A percentile compares a stretch with the other conserved stretches of the same genome.
phyloP scores from a whole-genome alignment of 2,329 filamentous ascomycete species.

The Paracoccidioides lutzii region DNA sequence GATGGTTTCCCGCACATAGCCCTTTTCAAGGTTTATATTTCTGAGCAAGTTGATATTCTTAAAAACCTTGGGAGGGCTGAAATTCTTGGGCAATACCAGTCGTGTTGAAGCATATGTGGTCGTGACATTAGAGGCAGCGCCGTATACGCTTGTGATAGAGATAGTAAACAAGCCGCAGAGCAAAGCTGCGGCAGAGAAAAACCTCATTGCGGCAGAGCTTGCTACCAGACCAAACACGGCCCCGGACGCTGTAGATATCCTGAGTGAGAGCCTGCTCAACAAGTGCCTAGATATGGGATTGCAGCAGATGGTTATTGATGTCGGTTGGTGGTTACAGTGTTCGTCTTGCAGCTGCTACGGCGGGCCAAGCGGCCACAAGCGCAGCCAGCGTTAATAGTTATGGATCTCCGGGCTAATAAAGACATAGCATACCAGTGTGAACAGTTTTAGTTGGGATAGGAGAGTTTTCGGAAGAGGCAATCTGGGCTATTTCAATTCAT shows the following conservation, averaged over 20 bases:
- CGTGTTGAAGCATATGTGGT: conserved; percentile 18
- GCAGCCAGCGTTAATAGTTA: neutral
- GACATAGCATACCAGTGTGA: neutral
- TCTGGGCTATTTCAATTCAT: neutral
- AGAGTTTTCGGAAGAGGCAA: neutral
- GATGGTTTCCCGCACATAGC: conserved; percentile 76
- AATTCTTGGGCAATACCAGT: conserved; percentile 35
- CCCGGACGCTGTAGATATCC: conserved; percentile 4
- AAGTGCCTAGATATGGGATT: neutral
- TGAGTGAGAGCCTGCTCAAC: neutral
- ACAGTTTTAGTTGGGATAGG: neutral
- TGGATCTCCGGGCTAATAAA: neutral
- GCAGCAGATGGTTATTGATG: conserved; percentile 7
- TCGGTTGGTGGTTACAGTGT: conserved; percentile 24
- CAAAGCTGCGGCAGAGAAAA: conserved; percentile 25
- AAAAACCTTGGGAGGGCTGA: conserved; percentile 81
- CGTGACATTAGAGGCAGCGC: conserved; percentile 18
- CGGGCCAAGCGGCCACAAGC: neutral
- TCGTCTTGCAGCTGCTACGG: conserved; percentile 11
- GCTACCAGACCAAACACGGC: conserved; percentile 18
- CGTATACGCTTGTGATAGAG: conserved; percentile 10
- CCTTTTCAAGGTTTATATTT: conserved; percentile 84
- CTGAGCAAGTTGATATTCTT: conserved; percentile 87
- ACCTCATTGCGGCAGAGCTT: conserved; percentile 27
- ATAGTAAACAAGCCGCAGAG: conserved; percentile 25